These are phyloP conservation scores for Lodderomyces orthopsilosis DNA, from an alignment of 1,139 yeast species.

Conservation along the genomic window DNA sequence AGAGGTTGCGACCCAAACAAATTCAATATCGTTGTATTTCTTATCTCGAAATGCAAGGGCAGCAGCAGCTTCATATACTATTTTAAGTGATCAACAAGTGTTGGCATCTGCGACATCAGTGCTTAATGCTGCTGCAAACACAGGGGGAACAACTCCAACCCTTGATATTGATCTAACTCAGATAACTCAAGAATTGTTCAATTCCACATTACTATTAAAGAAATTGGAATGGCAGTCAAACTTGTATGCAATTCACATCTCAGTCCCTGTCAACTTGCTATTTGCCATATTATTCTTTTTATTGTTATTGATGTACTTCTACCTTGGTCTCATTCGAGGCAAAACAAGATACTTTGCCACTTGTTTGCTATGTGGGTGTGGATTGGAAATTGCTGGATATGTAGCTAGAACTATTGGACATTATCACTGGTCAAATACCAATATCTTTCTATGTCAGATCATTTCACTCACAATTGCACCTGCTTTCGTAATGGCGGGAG, in stretches of 20 bases:
- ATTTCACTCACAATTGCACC: conserved; percentile 38
- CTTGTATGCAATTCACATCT: conserved; percentile 31
- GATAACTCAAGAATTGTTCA: conserved; percentile 31
- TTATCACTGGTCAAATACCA: conserved; percentile 24
- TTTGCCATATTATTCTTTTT: conserved; percentile 22
- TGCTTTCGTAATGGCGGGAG: conserved; percentile 40
- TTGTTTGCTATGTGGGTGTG: conserved; percentile 58
- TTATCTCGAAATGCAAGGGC: conserved; percentile 20
- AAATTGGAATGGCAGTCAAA: conserved; percentile 23
- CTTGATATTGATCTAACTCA: conserved; percentile 19
- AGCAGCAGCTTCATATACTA: conserved; percentile 37
- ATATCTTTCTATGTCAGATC: conserved; percentile 31
- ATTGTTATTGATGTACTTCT: conserved; percentile 20
- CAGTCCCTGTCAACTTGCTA: conserved; percentile 24
- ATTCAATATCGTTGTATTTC: conserved; percentile 12
- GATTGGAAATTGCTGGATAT: conserved; percentile 70
- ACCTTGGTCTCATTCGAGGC: conserved; percentile 25
- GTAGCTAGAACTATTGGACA: conserved; percentile 53
- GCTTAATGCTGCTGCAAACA: conserved; percentile 5
- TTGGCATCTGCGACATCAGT: conserved; percentile 40
- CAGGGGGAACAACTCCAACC: conserved; percentile 2
- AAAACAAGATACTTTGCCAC: conserved; percentile 72
- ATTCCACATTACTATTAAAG: conserved; percentile 32
- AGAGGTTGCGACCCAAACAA: conserved; percentile 16
- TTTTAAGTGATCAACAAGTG: conserved; percentile 28